phyloP scores from a whole-genome alignment of 169 alveolate species.

The Theileria sp. region DNA sequence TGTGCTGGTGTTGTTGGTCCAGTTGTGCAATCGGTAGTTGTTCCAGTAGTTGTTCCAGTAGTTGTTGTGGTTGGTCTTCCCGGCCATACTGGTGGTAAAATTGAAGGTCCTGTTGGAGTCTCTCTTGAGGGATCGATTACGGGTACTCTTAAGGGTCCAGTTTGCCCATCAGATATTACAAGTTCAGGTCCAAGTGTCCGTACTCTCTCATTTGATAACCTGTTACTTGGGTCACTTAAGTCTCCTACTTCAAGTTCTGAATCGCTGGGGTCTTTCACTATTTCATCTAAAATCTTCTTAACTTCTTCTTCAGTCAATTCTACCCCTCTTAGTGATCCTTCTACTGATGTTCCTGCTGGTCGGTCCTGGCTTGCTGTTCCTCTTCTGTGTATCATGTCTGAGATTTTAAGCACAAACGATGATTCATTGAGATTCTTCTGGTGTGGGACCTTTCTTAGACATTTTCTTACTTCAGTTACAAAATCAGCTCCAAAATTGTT shows the following conservation, averaged over 20 bases:
- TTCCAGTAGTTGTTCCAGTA: not conserved
- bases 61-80: not conserved
- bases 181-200: not conserved
- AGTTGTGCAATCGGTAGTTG: too few species aligned
- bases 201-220: not conserved
- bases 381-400: not conserved
- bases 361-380: conserved; percentile 4
- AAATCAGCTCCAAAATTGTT: not conserved
- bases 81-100: not conserved
- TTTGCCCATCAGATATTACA: not conserved
- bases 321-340: not conserved
- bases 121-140: too few species aligned
- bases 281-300: not conserved
- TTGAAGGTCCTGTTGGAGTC: not conserved
- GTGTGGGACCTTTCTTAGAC: not conserved
- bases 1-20: too few species aligned
- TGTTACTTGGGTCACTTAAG: not conserved
- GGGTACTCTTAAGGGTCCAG: not conserved
- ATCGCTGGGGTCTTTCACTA: not conserved
- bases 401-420: not conserved
- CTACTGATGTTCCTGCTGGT: not conserved
- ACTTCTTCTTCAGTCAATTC: not conserved
- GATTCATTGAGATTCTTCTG: not conserved
- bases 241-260: not conserved
- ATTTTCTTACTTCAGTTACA: not conserved